A percentile compares a stretch with the other conserved stretches of the same genome.
phyloP scores from a whole-genome alignment of 2,329 filamentous ascomycete genomes.

The Raffaelea ambrosiae region DNA sequence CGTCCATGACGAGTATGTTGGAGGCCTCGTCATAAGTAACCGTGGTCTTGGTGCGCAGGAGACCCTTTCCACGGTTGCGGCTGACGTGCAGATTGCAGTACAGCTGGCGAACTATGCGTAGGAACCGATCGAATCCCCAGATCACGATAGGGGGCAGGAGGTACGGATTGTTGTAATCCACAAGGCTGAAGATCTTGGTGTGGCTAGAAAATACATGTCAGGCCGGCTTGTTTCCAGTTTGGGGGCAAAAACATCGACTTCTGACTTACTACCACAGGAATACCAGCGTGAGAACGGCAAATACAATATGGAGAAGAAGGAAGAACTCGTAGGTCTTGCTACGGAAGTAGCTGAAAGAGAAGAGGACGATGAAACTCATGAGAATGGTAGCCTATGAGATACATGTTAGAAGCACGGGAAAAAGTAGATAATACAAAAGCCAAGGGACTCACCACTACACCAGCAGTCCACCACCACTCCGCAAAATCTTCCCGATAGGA shows the following conservation, averaged over 20 bases:
- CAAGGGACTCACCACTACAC: neutral
- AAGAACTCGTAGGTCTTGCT: constrained; percentile 44
- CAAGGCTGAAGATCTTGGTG: constrained; percentile 8
- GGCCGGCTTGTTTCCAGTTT: neutral
- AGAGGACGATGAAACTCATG: constrained; percentile 35
- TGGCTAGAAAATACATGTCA: constrained; percentile 6
- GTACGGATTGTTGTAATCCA: constrained; percentile 12
- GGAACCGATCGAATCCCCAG: constrained; percentile 13
- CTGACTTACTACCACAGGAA: constrained; percentile 16
- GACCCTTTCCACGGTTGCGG: neutral
- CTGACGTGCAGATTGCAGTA: constrained; percentile 26
- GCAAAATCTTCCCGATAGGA: neutral
- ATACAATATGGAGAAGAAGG: constrained; percentile 30
- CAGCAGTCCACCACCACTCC: constrained; percentile 1
- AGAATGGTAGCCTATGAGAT: constrained; percentile 27
- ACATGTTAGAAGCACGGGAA: neutral
- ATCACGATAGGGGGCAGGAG: constrained; percentile 9
- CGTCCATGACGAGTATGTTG: constrained; percentile 9
- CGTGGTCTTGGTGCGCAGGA: constrained; percentile 7
- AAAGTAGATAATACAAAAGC: too few species aligned
- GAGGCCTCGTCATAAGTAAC: constrained; percentile 8
- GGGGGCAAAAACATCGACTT: too few species aligned
- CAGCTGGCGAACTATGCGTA: constrained; percentile 31
- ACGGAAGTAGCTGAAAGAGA: constrained; percentile 43
- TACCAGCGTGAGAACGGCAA: constrained; percentile 30